phyloP scores from a whole-genome alignment of 2,329 filamentous ascomycete species.

The Xylariaceae sp. region DNA sequence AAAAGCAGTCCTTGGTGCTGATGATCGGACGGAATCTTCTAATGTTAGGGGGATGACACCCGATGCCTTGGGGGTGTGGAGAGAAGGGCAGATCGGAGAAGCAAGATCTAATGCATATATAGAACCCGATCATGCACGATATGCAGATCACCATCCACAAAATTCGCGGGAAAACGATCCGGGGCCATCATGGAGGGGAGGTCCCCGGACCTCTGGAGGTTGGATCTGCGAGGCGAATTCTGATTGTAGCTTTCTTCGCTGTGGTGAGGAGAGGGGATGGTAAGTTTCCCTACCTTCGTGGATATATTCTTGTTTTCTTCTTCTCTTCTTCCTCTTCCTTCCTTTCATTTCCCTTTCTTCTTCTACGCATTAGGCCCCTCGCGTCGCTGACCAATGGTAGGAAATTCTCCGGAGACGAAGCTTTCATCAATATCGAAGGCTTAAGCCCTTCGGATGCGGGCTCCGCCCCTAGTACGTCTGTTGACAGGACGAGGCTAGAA shows the following conservation, averaged over 20 bases:
- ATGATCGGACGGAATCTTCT: constrained; percentile 2
- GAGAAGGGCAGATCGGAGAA: constrained; percentile 26
- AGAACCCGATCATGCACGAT: constrained; percentile 19
- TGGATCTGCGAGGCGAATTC: constrained; percentile 83
- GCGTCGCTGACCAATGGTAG: constrained; percentile 29
- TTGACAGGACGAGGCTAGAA: constrained; percentile 33
- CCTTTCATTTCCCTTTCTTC: background rate
- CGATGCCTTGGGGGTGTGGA: constrained; percentile 4
- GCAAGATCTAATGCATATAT: constrained; percentile 34
- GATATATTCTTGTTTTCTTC: constrained; percentile 3
- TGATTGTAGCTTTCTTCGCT: constrained; percentile 79
- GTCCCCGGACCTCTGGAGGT: constrained; percentile 68
- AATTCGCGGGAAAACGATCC: constrained; percentile 36
- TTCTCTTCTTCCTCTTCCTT: constrained; percentile 3
- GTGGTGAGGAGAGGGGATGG: constrained; percentile 88
- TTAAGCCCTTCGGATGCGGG: constrained; percentile 27
- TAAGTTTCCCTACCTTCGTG: constrained; percentile 47
- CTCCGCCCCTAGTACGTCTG: constrained; percentile 35
- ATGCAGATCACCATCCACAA: constrained; percentile 27
- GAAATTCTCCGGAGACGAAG: constrained; percentile 46
- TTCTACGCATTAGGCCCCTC: background rate
- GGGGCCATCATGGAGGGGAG: constrained; percentile 48
- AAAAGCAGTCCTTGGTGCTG: constrained; percentile 3
- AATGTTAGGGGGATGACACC: constrained; percentile 3
- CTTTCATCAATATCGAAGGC: constrained; percentile 37